Evolutionary conservation across 495 filamentous ascomycete genomes (phyloP).

Genomic region (Xylaria bambusicola): DNA sequence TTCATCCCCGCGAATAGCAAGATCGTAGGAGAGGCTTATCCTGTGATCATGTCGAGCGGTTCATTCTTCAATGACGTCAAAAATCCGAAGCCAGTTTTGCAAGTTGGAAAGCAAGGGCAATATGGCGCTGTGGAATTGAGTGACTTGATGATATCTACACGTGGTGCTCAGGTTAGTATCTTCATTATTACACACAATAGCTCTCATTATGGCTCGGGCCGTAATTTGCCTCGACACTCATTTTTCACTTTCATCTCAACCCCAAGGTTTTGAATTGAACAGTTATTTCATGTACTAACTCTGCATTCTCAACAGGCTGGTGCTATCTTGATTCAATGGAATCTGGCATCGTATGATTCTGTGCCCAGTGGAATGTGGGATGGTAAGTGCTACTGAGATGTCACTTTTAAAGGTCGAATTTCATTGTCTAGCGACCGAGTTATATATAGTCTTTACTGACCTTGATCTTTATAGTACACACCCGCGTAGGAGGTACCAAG

Average conservation of each 20-base stretch:
- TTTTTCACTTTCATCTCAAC: too few relatives aligned
- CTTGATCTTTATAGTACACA: conserved; percentile 47
- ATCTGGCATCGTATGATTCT: conserved; percentile 64
- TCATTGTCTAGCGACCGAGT: too few relatives aligned
- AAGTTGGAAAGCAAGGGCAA: conserved; percentile 72
- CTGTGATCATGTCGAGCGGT: conserved; percentile 77
- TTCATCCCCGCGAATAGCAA: conserved; percentile 68
- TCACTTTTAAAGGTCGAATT: too few relatives aligned
- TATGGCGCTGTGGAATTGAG: conserved; percentile 75
- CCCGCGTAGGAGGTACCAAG: conserved; percentile 75
- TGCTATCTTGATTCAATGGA: conserved; percentile 86
- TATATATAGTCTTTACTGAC: conserved; percentile 1
- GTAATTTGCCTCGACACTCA: too few relatives aligned
- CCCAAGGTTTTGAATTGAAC: neutral
- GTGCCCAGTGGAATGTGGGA: conserved; percentile 84
- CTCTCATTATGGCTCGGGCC: too few relatives aligned
- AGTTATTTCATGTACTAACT: neutral
- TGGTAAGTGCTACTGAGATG: conserved; percentile 36
- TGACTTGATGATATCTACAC: conserved; percentile 73
- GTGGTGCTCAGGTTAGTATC: conserved; percentile 57
- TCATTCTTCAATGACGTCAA: conserved; percentile 63
- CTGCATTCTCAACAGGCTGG: conserved; percentile 50
- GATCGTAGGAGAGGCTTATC: conserved; percentile 82
- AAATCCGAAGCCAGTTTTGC: conserved; percentile 68
- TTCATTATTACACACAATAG: too few relatives aligned